A percentile compares a stretch with the other conserved stretches of the same genome.
Conservation (phyloP, 768 basidiomycete genomes). For the Panaeolus cyanescens region DNA sequence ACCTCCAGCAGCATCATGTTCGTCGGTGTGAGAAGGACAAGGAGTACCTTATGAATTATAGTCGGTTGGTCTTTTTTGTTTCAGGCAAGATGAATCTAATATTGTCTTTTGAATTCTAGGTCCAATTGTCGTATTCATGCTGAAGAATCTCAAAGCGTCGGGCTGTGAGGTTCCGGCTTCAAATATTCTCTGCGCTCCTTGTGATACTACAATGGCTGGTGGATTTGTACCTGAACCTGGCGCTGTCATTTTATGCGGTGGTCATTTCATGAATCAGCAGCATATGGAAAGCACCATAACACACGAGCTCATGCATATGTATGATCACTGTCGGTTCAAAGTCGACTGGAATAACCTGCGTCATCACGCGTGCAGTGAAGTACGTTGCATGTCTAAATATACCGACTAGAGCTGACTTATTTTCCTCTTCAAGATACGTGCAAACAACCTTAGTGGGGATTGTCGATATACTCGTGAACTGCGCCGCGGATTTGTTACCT, state of each 20-base stretch:
- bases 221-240: constrained; percentile 82
- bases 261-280: constrained; percentile 74
- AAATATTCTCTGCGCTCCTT: constrained; percentile 84
- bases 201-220: constrained; percentile 71
- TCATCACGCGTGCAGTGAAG: constrained; percentile 98
- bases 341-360: constrained; percentile 89
- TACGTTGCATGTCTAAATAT: constrained; percentile 36
- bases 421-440: constrained; percentile 73
- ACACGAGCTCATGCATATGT: constrained; percentile 95
- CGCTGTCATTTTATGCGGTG: constrained; percentile 84
- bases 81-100: constrained; percentile 7
- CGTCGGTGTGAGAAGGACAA: constrained; percentile 70
- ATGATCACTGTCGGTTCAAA: constrained; percentile 93
- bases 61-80: constrained; percentile 41
- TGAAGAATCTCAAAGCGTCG: constrained; percentile 80
- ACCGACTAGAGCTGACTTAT: neutral
- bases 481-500: constrained; percentile 70
- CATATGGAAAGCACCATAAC: constrained; percentile 94
- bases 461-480: constrained; percentile 87
- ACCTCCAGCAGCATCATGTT: constrained; percentile 37
- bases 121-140: constrained; percentile 87
- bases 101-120: constrained; percentile 46
- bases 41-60: constrained; percentile 64
- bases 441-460: constrained; percentile 92
- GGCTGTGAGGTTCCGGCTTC: constrained; percentile 71